Conservation (phyloP, 495 filamentous ascomycete species). For the Sporormia fimetaria region DNA sequence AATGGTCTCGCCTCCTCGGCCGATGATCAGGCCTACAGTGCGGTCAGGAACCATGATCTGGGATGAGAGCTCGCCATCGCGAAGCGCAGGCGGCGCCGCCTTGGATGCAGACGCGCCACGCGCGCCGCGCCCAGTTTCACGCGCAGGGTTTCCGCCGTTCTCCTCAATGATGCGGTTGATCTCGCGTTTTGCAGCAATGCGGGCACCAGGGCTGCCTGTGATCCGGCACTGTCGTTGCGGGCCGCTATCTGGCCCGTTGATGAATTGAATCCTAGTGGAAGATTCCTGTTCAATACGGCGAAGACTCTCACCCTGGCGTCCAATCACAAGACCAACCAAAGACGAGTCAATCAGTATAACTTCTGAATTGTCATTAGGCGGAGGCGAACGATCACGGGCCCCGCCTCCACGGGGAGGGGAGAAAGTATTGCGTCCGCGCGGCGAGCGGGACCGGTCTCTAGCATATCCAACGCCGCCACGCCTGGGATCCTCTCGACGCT, state of each 20-base stretch:
- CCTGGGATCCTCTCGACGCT: slow-evolving; percentile 54
- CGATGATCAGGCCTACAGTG: slow-evolving; percentile 76
- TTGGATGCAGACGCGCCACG: slow-evolving; percentile 24
- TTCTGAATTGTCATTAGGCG: slow-evolving; percentile 52
- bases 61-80: slow-evolving; percentile 60
- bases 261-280: slow-evolving; percentile 66
- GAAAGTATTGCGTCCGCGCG: slow-evolving; percentile 26
- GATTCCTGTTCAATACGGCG: slow-evolving; percentile 65
- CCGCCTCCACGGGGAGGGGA: slow-evolving; percentile 32
- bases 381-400: slow-evolving; percentile 46
- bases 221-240: slow-evolving; percentile 67
- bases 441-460: slow-evolving; percentile 29
- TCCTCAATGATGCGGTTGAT: slow-evolving; percentile 76
- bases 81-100: slow-evolving; percentile 42
- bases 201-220: slow-evolving; percentile 51
- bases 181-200: slow-evolving; percentile 57
- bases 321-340: slow-evolving; percentile 74
- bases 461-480: slow-evolving; percentile 27
- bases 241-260: slow-evolving; percentile 56
- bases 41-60: slow-evolving; percentile 87
- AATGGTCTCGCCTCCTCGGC: slow-evolving; percentile 74
- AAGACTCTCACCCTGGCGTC: slow-evolving; percentile 70
- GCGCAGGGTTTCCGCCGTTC: slow-evolving; percentile 50
- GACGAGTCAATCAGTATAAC: slow-evolving; percentile 64
- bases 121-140: slow-evolving; percentile 26